Base-by-base conservation (phyloP, 176 grass and related monocot genomes). In the Rhynchospora breviuscula region DNA sequence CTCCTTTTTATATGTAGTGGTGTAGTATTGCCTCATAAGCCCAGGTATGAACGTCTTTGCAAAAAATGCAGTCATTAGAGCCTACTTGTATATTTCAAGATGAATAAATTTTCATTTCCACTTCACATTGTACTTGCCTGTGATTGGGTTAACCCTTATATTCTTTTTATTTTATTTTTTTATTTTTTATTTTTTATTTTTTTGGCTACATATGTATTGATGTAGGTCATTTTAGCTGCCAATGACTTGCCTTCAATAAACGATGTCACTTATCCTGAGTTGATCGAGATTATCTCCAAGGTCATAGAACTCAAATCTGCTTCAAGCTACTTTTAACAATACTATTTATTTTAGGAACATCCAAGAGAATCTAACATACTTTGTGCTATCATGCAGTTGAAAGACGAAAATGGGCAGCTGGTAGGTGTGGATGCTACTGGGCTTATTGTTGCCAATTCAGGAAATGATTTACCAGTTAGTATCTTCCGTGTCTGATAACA, bases 201-300 rank as follows among this genome's bases (percentile, higher is more conserved):
- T 80, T 84, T 68, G 65, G 11, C 6, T 90, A 67, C 6, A 83
- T 71, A 83, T 78, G 63, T 79, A 78, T 71, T 94, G 69, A 2
- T 88, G 52, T 84, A 99, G 93, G 93, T 95, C 79, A 85, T 99
- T 93, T 93, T 99, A 88, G 91, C 96, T 83, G 93, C 93, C 46
- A 95, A 99, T 71, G 96, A 99, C 71, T 89, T 93, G 93, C 93
- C 93, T 83, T 99, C 96, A 10, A 99, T 95, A 77, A 99, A 93
- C 85, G 96, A 95, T 68, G 60, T 99, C n/a, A 95, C 93, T 3
- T 99, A 95, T 78, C 88, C 85, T 79, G 96, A 99, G 81, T 84
- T 99, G 9, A 23, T 90, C 58, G 96, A 95, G 85, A 95, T 95
- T 79, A 56, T 93, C 86, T 87, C 94, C 49, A 93, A 95, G 93